Evolutionary conservation across 2,329 filamentous ascomycete genomes (phyloP), one percentile per base, ranked within the genome.

Genomic region (Botrytis paeoniae): DNA sequence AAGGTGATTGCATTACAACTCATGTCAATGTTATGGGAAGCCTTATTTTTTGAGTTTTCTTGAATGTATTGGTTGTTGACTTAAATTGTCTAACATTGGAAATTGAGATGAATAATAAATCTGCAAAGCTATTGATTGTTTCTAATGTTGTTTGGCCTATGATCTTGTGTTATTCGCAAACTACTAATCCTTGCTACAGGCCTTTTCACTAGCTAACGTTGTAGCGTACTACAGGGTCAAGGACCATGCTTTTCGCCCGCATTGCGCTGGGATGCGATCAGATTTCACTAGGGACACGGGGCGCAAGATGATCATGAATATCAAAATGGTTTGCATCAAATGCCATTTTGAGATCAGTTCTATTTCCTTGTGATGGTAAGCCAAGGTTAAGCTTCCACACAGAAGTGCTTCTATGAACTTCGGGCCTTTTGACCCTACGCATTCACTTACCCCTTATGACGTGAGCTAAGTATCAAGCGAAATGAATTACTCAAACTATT

Each of bases 341-440:
- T 68, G 3, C 16, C 16, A 54, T 39, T 60, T 51, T 25, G 29
- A 14, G 43, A 32, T 61, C 25, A 37, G 32, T 43, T 48, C 32
- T 51, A 41, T 29, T 43, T 72, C 62, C 62, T 68, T 69, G 70
- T 72, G 70, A 72, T 72, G 12, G 48, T 25, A 61, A 59, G 70
- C 70, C 51, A 72, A 72, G 70, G 69, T n/a, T n/a, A 14, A 63
- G 9, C 45, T 72, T 39, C 35, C 37, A n/a, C 22, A 25, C 22
- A 39, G 39, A n/a, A 29, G 22, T 60, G 12, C 25, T 61, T 60
- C 20, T 32, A 43, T 57, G 39, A 68, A n/a, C n/a, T 68, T 69
- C 63, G 39, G 70, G 39, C 70, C 63, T 60, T 68, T 68, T 69
- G 35, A 61, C 39, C 25, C 22, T 63, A 35, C 60, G 14, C 12